Conservation (phyloP, 2,329 filamentous ascomycete genomes). For the Saccharata proteae region DNA sequence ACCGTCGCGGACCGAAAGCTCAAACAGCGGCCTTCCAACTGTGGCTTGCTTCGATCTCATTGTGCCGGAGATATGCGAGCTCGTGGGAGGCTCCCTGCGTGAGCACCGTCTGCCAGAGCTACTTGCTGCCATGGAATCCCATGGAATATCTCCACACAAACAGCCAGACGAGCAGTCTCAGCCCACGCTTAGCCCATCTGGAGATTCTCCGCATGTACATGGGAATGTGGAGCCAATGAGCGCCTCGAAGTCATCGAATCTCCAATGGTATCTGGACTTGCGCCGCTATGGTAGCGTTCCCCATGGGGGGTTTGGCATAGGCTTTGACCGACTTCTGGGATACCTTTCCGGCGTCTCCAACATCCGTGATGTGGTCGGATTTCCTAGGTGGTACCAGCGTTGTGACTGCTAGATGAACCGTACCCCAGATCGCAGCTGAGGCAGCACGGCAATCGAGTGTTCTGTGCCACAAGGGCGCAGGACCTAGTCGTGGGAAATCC, state of each 20-base stretch:
- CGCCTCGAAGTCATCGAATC: slow-evolving; percentile 8
- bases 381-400: slow-evolving; percentile 59
- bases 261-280: slow-evolving; percentile 83
- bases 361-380: slow-evolving; percentile 74
- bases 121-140: slow-evolving; percentile 55
- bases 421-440: no score
- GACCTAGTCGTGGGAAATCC: no score
- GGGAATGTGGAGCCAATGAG: slow-evolving; percentile 14
- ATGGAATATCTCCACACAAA: slow-evolving; percentile 39
- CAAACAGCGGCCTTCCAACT: no score
- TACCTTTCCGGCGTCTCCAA: slow-evolving; percentile 74
- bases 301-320: slow-evolving; percentile 82
- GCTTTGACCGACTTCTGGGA: slow-evolving; percentile 75
- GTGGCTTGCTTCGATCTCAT: slow-evolving; percentile 87
- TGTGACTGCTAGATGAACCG: slow-evolving; percentile 34
- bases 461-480: no score
- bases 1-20: slow-evolving; percentile 27
- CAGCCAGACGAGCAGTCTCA: not conserved
- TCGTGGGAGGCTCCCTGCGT: slow-evolving; percentile 80
- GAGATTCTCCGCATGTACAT: not conserved
- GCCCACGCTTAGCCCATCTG: not conserved
- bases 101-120: slow-evolving; percentile 64
- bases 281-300: slow-evolving; percentile 83
- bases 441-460: no score
- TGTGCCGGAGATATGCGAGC: slow-evolving; percentile 73